Percentiles rank a stretch among this genome's conserved stretches.
phyloP scores from a whole-genome alignment of 2,329 filamentous ascomycete genomes.

The Hypoxylon sp. region DNA sequence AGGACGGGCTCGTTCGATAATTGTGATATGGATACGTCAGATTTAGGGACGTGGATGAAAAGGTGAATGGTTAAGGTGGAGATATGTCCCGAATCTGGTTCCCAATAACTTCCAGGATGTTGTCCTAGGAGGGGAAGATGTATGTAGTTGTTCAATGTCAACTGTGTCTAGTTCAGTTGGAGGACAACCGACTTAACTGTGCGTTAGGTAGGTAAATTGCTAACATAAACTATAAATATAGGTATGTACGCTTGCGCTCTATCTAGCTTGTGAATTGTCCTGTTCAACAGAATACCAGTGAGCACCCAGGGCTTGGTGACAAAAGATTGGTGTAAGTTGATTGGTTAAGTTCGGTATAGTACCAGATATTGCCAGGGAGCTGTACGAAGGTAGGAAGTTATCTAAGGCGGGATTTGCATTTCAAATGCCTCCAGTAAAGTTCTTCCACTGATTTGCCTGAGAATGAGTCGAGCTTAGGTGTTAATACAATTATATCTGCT shows the following conservation, averaged over 20 bases:
- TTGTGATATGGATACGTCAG: neutral
- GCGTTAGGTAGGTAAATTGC: no score
- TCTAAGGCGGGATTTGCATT: neutral
- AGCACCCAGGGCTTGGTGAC: neutral
- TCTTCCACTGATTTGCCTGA: neutral
- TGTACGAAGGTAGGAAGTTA: neutral
- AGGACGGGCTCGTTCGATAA: neutral
- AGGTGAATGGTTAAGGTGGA: neutral
- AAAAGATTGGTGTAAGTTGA: conserved; percentile 49
- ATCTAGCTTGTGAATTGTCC: neutral
- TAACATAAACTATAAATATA: no score
- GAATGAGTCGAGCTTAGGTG: neutral
- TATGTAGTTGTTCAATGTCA: neutral
- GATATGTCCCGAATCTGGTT: neutral
- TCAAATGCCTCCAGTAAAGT: neutral
- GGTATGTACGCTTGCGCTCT: neutral
- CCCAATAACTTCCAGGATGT: neutral
- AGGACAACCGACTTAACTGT: no score
- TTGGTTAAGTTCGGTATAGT: conserved; percentile 39
- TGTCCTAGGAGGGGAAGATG: neutral
- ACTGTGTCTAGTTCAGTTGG: neutral
- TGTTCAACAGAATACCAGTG: neutral
- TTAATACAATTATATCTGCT: neutral
- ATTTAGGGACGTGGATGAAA: neutral
- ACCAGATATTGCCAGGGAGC: neutral